Base-by-base conservation (phyloP, 352 stramenopile species). In the Ochromonadaceae sp. region DNA sequence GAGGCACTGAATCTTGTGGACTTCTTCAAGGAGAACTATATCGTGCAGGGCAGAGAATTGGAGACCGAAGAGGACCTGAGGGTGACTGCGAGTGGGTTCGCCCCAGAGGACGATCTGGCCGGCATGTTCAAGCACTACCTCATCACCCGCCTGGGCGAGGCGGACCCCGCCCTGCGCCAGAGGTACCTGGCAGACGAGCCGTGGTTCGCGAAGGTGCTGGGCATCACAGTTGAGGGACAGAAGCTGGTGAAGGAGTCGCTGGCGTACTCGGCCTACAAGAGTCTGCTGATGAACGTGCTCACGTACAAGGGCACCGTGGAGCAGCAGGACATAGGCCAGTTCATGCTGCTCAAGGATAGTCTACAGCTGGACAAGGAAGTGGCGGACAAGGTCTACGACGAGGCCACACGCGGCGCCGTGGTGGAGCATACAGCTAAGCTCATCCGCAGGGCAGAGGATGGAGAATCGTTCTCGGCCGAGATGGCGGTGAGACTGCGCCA, bases 1-100 rank as follows among this genome's bases (percentile, higher is more conserved):
- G 52, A 60, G 47, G 36, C 22, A 2, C 4, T 60, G 15, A 60
- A 60, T 44, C 15, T 60, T 9, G 52, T 60, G 9, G 52, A 60
- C 22, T 25, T 60, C 4, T 10, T 60, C 32, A 3, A 7, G 17
- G 31, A 41, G 31, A 44, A 41, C 14, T 46, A 30, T 41, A 2
- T 20, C 14, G 10, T 60, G 10, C 14, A 60, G 3, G 28, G 28
- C 25, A 7, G 43, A 15, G 52, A 60, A 35, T 15, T 50, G 10
- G n/a, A 14, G 2, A 3, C 3, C 5, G 31, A 22, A 2, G 31
- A 53, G 3, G 15, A 5, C n/a, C 25, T 35, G 7, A 10, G 35
- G 30, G 28, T 60, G 10, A 60, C 10, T 26, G 52, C 52, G n/a
- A 22, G 25, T 7, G 31, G 14, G 17, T 4, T 50, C 2, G 9